Conservation (phyloP, 108 stramenopile genomes). For the Skeletonema marinoi region DNA sequence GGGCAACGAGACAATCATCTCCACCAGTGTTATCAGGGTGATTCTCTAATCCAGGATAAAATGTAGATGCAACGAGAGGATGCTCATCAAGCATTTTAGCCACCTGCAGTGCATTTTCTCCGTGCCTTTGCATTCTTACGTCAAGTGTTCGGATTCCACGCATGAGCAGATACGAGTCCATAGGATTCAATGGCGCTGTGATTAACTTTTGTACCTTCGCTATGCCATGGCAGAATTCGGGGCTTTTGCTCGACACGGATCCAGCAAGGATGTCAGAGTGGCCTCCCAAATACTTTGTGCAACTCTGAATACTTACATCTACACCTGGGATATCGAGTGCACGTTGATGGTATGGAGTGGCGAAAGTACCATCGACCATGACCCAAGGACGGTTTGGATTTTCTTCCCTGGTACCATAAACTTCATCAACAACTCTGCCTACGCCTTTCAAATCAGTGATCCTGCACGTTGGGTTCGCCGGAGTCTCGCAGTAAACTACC, state of each 20-base stretch:
- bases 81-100: slow-evolving; percentile 70
- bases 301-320: slow-evolving; percentile 83
- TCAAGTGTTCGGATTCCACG: slow-evolving; percentile 90
- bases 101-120: slow-evolving; percentile 63
- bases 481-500: slow-evolving; percentile 88
- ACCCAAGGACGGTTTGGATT: slow-evolving; percentile 51
- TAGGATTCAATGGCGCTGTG: slow-evolving; percentile 80
- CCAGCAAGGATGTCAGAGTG: slow-evolving; percentile 92
- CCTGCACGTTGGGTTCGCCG: slow-evolving; percentile 90
- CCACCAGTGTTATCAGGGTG: slow-evolving; percentile 55
- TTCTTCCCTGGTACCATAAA: slow-evolving; percentile 41
- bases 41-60: slow-evolving; percentile 66
- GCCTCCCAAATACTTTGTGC: slow-evolving; percentile 92
- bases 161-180: slow-evolving; percentile 86
- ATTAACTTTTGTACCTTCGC: slow-evolving; percentile 81
- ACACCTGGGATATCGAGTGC: slow-evolving; percentile 70
- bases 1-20: slow-evolving; percentile 35
- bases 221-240: slow-evolving; percentile 62
- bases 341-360: slow-evolving; percentile 76
- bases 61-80: slow-evolving; percentile 49
- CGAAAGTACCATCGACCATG: slow-evolving; percentile 84
- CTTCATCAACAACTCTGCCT: slow-evolving; percentile 61
- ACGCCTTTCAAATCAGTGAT: slow-evolving; percentile 81
- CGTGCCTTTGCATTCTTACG: slow-evolving; percentile 78
- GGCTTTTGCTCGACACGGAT: slow-evolving; percentile 66